Conservation (phyloP, 768 basidiomycete species). For the Melanogaster broomeanus region DNA sequence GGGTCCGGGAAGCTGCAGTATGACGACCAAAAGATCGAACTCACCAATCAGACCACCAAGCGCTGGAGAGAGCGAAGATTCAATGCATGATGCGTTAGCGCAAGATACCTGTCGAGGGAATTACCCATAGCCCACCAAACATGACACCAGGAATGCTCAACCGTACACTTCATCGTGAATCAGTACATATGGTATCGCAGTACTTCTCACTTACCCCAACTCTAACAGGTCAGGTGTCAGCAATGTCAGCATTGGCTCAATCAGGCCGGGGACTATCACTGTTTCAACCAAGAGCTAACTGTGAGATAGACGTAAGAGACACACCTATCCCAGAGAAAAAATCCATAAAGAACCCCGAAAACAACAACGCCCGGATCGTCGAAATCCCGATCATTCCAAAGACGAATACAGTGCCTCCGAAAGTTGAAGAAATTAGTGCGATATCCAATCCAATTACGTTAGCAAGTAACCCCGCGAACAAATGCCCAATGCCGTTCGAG, state of each 20-base stretch:
- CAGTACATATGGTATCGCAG: background rate
- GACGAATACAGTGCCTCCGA: conserved; percentile 36
- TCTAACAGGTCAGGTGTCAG: conserved; percentile 48
- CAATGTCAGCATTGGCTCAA: conserved; percentile 34
- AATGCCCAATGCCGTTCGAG: conserved; percentile 52
- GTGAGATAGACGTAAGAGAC: conserved; percentile 6
- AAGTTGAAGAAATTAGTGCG: conserved; percentile 37
- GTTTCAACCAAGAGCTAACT: too few species aligned
- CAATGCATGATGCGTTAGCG: background rate
- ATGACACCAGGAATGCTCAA: conserved; percentile 23
- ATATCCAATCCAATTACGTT: conserved; percentile 45
- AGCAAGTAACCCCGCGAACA: conserved; percentile 47
- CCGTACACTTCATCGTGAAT: conserved; percentile 18
- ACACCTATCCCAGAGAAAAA: conserved; percentile 46
- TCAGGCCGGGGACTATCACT: too few species aligned
- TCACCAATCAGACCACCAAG: too few species aligned
- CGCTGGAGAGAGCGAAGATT: too few species aligned
- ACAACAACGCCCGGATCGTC: conserved; percentile 36
- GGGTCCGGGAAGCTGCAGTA: too few species aligned
- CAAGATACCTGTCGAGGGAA: conserved; percentile 19
- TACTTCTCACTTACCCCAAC: conserved; percentile 42
- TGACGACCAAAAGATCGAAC: too few species aligned
- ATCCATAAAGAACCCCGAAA: conserved; percentile 46
- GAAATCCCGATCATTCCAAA: conserved; percentile 46
- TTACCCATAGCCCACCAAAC: conserved; percentile 15